Percentiles rank a stretch among this genome's conserved stretches.
phyloP scores from a whole-genome alignment of 352 stramenopile species.

The Globisporangium canariense region DNA sequence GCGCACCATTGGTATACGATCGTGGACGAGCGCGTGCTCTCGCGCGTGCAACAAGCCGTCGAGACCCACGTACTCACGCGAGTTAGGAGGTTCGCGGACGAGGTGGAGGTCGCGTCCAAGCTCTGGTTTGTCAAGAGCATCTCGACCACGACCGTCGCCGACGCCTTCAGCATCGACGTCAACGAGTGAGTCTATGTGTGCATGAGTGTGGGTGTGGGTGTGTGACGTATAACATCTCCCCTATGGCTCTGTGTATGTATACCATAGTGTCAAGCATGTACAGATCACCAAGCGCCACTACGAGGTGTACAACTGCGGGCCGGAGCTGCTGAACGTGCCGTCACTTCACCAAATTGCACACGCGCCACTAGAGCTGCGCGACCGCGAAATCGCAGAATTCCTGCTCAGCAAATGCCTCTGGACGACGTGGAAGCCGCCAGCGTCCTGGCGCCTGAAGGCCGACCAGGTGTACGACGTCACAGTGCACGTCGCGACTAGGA shows the following conservation, averaged over 20 bases:
- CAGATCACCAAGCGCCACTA: conserved; percentile 54
- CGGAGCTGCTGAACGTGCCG: conserved; percentile 43
- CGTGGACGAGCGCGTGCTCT: conserved; percentile 54
- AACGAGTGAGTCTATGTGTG: conserved; percentile 36
- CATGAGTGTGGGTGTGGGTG: background rate
- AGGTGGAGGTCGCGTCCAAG: conserved; percentile 58
- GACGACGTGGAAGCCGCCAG: conserved; percentile 55
- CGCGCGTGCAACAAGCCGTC: conserved; percentile 39
- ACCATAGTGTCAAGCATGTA: conserved; percentile 39
- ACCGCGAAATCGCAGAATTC: conserved; percentile 30
- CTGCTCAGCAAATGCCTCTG: conserved; percentile 39
- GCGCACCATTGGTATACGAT: conserved; percentile 43
- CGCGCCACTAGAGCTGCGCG: conserved; percentile 30
- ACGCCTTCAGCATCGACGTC: conserved; percentile 45
- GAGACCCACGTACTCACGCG: conserved; percentile 47
- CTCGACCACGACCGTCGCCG: conserved; percentile 49
- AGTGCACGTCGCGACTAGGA: conserved; percentile 34
- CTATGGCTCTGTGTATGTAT: background rate
- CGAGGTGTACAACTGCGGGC: conserved; percentile 48
- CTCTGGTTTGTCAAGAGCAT: conserved; percentile 62
- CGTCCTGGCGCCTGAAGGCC: conserved; percentile 60
- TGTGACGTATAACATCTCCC: background rate
- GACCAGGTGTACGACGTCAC: conserved; percentile 66
- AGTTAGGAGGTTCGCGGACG: conserved; percentile 36
- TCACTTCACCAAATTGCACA: conserved; percentile 31